Evolutionary conservation across 345 rosid genomes (phyloP), one percentile per base, ranked within the genome.

Genomic region (Euphorbia peplus): DNA sequence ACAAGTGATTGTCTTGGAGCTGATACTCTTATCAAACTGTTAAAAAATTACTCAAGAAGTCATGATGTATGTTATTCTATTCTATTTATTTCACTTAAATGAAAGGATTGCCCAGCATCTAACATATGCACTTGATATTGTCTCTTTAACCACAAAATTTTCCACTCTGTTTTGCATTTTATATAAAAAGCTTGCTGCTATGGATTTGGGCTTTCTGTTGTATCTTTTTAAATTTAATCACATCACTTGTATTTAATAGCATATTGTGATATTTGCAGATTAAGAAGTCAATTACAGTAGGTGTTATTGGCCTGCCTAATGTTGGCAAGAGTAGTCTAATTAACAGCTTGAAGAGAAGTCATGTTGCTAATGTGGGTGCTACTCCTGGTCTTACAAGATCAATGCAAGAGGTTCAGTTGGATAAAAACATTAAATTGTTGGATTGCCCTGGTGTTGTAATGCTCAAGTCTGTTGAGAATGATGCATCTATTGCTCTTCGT

Each of bases 1-100:
- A 91, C 97, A 11, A 95, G 98, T 75, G 98, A 95, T 70, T 95
- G 99, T 78, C 97, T 95, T 71, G 98, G 98, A 71, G 99, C 99
- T 37, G 97, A 91, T 64, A 88, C 96, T 63, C 98, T 91, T 39
- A 78, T 91, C 73, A 95, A 95, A 70, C 73, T 95, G 82, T 76
- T 95, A 71, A 95, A 95, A 75, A 91, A 90, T 75, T 95, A 91
- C 82, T 90, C 97, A 3, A 95, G 96, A 82, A 91, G 98, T 82
- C 90, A 91, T 16, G 97, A 91, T 88, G 98, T 91, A 77, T 44
- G 63, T 70, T 59, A 14, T 0, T 15, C 22, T 44, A 10, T 26
- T 30, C 25, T 24, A 12, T 29, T 76, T 41, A 56, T 30, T 47
- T 67, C 18, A 18, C 15, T 62, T 25, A 50, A 2, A 2, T 0